Evolutionary conservation across 495 filamentous ascomycete genomes (phyloP), one percentile per base, ranked within the genome.

Genomic region (Staphylotrichum longicolle): DNA sequence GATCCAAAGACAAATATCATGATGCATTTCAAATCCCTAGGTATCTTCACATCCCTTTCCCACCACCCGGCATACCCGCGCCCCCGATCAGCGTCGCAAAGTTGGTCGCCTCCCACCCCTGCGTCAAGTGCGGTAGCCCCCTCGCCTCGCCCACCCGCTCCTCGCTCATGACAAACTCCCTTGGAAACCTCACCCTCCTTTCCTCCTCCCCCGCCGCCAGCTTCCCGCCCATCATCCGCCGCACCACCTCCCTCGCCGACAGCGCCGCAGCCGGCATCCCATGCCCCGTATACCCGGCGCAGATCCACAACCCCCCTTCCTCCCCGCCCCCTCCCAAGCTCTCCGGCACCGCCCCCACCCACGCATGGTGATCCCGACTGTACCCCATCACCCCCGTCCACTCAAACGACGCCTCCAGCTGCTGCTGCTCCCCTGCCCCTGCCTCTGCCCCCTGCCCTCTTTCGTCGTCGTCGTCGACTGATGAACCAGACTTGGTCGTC

Each of bases 331-430:
- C 66, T 30, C 71, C 72, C 12, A 78, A 61, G 4, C 73, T 70
- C 14, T 75, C 70, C 0, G 78, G 83, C 33, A 86, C 85, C 30
- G 70, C 72, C 0, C 85, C 85, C 15, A 89, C 88, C 85, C 80
- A 93, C 0, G 91, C 88, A 27, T 82, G 72, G 0, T 80, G 75
- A 67, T 94, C 91, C 0, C 85, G 73, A 35, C 79, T 85, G 69
- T 87, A 93, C 0, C 86, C 90, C 91, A 93, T 94, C 58, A 90
- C 88, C 0, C 91, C 91, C 0, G 86, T 88, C 91, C 91, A 96
- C 68, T 90, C 81, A 61, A 78, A 77, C 41, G 78, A 79, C 0
- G 88, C 82, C 9, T 73, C 53, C 39, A 89, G 70, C 63, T 82
- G 80, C 35, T 10, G 54, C 30, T 9, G 15, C 11, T 27, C 15